These are phyloP conservation scores for Xylariaceae sp. DNA, from an alignment of 2,329 filamentous ascomycete species.

Conservation along the genomic window DNA sequence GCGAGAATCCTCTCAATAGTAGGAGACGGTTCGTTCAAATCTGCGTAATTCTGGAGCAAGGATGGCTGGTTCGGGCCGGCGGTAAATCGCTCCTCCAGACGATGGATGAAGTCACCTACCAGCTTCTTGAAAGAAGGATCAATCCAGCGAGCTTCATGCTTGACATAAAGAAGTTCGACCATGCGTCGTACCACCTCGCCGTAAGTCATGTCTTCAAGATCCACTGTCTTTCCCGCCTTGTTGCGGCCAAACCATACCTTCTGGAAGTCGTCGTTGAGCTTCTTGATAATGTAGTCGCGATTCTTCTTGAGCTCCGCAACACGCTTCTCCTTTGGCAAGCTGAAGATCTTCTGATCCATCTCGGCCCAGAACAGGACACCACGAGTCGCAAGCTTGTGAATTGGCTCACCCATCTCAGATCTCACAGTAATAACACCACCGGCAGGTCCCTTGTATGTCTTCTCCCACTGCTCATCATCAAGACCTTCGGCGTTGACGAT, in stretches of 20 bases:
- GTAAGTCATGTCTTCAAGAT: slow-evolving; percentile 95
- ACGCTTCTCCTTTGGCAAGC: slow-evolving; percentile 89
- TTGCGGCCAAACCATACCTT: slow-evolving; percentile 96
- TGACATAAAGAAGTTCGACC: slow-evolving; percentile 86
- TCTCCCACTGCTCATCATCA: slow-evolving; percentile 80
- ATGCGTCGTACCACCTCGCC: slow-evolving; percentile 79
- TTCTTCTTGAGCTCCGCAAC: slow-evolving; percentile 82
- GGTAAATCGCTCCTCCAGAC: slow-evolving; percentile 94
- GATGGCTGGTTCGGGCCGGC: slow-evolving; percentile 65
- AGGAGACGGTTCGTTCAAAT: slow-evolving; percentile 76
- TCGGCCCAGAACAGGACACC: slow-evolving; percentile 97
- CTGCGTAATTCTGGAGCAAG: slow-evolving; percentile 81
- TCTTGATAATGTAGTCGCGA: slow-evolving; percentile 87
- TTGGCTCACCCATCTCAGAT: slow-evolving; percentile 99
- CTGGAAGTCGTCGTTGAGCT: slow-evolving; percentile 92
- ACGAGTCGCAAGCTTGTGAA: slow-evolving; percentile 95
- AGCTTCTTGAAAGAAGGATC: slow-evolving; percentile 76
- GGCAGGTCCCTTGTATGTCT: slow-evolving; percentile 84
- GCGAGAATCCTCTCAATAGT: slow-evolving; percentile 73
- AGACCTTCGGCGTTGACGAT: slow-evolving; percentile 82
- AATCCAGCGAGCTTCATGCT: slow-evolving; percentile 88
- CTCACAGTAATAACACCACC: slow-evolving; percentile 94
- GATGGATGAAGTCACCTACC: slow-evolving; percentile 92
- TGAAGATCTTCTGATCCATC: slow-evolving; percentile 98
- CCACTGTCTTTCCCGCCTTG: slow-evolving; percentile 70